Evolutionary conservation across 2,329 filamentous ascomycete species (phyloP), one percentile per base, ranked within the genome.

Genomic region (Tolypocladium endophyticum): DNA sequence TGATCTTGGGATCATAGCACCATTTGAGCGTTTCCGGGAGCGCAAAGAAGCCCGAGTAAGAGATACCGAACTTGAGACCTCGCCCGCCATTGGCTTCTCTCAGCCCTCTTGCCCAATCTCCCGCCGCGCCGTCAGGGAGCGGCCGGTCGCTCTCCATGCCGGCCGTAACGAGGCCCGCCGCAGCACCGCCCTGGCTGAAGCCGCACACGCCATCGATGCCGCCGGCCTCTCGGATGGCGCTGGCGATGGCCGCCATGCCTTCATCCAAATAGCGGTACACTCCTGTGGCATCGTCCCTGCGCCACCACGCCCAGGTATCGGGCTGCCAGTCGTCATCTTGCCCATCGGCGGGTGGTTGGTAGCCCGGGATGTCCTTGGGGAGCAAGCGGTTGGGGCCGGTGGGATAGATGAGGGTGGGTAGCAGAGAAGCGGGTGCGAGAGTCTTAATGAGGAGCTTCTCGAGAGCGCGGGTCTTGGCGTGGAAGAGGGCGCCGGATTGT

Each of bases 401-500:
- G 5, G 88, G 87, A 74, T 89, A 92, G 69, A 85, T 73, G 58
- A 90, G 79, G 4, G 73, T 78, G 64, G 78, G 81, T 58, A 71
- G 79, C 67, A 83, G 71, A 65, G 78, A 77, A 59, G 82, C 75
- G 53, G 86, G 81, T 2, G 81, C 74, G 63, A 97, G 88, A 35
- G 84, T 77, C 70, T 96, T 96, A 62, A 79, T 73, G 60, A 97
- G 82, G 58, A 87, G 79, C 73, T 97, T 96, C 67, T 92, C 85
- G 1, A 97, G 79, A 14, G 90, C 90, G 72, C 91, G 89, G 54
- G 90, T 95, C 77, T 97, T 97, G 72, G 87, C 84, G 71, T 85
- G 87, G 82, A 97, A 97, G 63, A 92, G 79, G 4, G 87, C 74
- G 4, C 92, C 92, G 35, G 90, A 95, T 79, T 97, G 93, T 9